Base-by-base conservation (phyloP, 139 green algal species). In the Micractinium sp. region DNA sequence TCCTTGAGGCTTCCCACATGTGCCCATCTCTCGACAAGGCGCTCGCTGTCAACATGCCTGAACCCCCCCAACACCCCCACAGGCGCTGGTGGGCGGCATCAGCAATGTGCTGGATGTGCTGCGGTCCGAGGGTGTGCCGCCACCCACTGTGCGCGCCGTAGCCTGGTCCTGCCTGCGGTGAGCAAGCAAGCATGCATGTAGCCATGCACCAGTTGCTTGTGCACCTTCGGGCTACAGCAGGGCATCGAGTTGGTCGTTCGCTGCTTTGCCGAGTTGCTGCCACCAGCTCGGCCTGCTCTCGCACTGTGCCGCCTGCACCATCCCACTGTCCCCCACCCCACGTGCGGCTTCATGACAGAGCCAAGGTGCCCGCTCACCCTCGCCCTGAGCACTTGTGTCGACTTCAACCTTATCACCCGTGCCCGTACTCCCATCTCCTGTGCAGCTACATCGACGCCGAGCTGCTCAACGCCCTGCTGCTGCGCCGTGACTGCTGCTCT, bases 391-490 rank as follows among this genome's bases (percentile, higher is more conserved):
- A 39, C 31, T n/a, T n/a, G n/a, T n/a, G n/a, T n/a, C n/a, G n/a
- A n/a, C n/a, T 56, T 56, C 9, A 56, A 56, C 47, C 9, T 56
- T 56, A 56, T 41, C 25, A 31, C 27, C 35, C 18, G 13, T 60
- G 47, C 78, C 39, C 25, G 27, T 31, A 25, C 80, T 20, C 38
- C 39, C 18, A 53, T 41, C 31, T 35, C 25, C 25, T 41, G 2
- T 60, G 35, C 82, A 86, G 82, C 77, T 95, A 93, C 85, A 83
- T 96, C 35, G 93, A 96, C 53, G 93, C 88, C 33, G 90, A 95
- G 85, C 92, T 96, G 85, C 89, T 96, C 22, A 96, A 96, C 87
- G 92, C 90, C 18, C 90, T 96, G 29, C 85, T 96, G 80, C 90
- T 95, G 85, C 81, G 93, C 7, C 85, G 93, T 3, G 92, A 95